Conservation (phyloP, 176 grass and related monocot species). For the Oryza glaberrima region DNA sequence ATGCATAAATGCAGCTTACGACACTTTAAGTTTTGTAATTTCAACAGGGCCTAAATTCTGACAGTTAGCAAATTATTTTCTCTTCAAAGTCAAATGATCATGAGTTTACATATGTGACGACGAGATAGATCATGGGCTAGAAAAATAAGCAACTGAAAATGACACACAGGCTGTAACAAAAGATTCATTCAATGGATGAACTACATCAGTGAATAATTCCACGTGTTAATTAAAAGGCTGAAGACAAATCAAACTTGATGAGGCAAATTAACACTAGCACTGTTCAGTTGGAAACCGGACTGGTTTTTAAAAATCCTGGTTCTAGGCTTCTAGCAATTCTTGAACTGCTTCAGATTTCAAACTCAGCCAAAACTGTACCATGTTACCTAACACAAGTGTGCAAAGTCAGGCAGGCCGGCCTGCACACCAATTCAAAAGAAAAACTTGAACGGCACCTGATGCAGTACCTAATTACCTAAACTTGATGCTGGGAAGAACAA, state of each 20-base stretch:
- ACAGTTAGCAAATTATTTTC: conserved; percentile 29
- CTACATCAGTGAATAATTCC: conserved; percentile 4
- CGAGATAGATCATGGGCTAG: conserved; percentile 14
- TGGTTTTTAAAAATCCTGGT: background rate
- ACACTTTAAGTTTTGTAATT: background rate
- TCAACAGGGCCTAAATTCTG: conserved; percentile 19
- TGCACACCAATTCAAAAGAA: conserved; percentile 38
- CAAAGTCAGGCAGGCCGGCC: background rate
- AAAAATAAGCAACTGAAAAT: conserved; percentile 2
- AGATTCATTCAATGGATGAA: background rate
- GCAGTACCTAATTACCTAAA: conserved; percentile 39
- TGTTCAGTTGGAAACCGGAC: conserved; percentile 12
- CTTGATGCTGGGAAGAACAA: conserved; percentile 20
- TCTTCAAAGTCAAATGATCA: conserved; percentile 30
- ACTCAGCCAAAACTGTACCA: background rate
- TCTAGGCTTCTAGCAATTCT: conserved; percentile 7
- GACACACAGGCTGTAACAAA: background rate
- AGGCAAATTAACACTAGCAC: background rate
- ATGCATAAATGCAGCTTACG: conserved; percentile 24
- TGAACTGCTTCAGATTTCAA: conserved; percentile 27
- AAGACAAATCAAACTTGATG: conserved; percentile 22
- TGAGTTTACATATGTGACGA: conserved; percentile 2
- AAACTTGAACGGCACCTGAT: conserved; percentile 28
- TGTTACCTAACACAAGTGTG: conserved; percentile 3
- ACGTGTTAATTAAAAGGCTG: background rate